Base-by-base conservation (phyloP, 2,329 filamentous ascomycete species). In the Cadophora sp. region DNA sequence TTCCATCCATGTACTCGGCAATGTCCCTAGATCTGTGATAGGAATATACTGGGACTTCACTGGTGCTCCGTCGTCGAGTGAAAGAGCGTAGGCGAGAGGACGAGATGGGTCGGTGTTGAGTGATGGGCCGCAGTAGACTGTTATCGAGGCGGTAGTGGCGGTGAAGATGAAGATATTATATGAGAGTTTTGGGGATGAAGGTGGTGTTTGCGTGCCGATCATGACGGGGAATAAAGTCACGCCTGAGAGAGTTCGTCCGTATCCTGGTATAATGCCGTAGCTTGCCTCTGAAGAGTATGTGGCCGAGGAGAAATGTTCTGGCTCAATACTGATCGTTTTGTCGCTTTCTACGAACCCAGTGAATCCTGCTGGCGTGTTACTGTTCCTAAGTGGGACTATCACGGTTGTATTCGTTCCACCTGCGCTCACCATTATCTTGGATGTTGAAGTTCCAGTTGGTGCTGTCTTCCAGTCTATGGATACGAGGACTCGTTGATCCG, bases 81-180 rank as follows among this genome's bases (percentile, higher is more conserved):
- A 75, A 22, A 86, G 75, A 27, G 76, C 82, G 70, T 86, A 85
- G 69, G 85, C 81, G 0, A 86, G 78, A 3, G 83, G 84, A 14
- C 79, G 79, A 14, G 77, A 71, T 55, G 85, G 82, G 36, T 83
- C 83, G 2, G 85, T 79, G 72, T 86, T 86, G 63, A 82, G 81
- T 2, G 78, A 79, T 0, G 84, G 83, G 22, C 82, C 84, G 65
- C 87, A 80, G 75, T 82, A 82, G 6, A 86, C 76, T 1, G 82
- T 81, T 11, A 81, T 77, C 1, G 81, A 73, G 5, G 66, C 61
- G 0, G 67, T 66, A 39, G 75, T 76, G 65, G 82, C 81, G 56
- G 82, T 84, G 78, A 88, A 89, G 14, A 87, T 78, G 75, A 88
- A 89, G 67, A 90, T 73, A 63, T 84, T 80, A 74, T 89, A 91